Evolutionary conservation across 192 early-diverging fungal species (phyloP).

Genomic region (Podila minutissima): DNA sequence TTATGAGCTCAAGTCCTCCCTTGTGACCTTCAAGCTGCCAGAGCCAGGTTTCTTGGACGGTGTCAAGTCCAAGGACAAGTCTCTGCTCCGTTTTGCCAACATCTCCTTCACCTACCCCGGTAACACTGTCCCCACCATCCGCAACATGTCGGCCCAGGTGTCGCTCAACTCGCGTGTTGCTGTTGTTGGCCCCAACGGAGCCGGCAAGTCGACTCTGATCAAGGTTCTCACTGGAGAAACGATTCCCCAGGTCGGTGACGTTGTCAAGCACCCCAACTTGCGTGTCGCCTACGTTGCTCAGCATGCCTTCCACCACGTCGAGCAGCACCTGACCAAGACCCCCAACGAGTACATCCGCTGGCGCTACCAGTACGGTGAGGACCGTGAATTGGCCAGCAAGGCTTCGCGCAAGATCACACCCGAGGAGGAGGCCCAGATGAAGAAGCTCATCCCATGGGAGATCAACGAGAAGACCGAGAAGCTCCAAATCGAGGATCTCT

Average conservation of each 20-base stretch:
- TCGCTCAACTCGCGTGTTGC: conserved; percentile 84
- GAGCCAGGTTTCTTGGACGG: conserved; percentile 79
- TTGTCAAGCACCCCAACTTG: conserved; percentile 85
- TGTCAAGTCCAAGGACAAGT: conserved; percentile 76
- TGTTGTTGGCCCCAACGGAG: conserved; percentile 71
- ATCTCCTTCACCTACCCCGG: conserved; percentile 78
- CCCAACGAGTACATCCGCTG: conserved; percentile 73
- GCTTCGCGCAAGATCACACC: conserved; percentile 72
- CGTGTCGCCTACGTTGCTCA: conserved; percentile 88
- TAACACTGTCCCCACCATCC: conserved; percentile 65
- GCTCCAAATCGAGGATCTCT: conserved; percentile 59
- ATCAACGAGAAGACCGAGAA: conserved; percentile 54
- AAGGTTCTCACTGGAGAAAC: conserved; percentile 85
- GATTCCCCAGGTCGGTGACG: conserved; percentile 73
- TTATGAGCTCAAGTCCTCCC: conserved; percentile 74
- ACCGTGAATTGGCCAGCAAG: conserved; percentile 81
- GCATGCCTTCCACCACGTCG: conserved; percentile 89
- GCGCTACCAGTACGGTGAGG: conserved; percentile 81
- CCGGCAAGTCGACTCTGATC: conserved; percentile 56
- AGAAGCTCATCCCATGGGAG: conserved; percentile 47
- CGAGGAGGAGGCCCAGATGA: conserved; percentile 63
- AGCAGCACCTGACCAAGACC: conserved; percentile 75
- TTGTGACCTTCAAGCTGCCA: conserved; percentile 74
- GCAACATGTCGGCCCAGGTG: conserved; percentile 67
- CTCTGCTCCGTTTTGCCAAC: conserved; percentile 76